These are phyloP conservation scores for Macrophomina pseudophaseolina DNA, from an alignment of 2,329 filamentous ascomycete genomes.

Conservation along the genomic window DNA sequence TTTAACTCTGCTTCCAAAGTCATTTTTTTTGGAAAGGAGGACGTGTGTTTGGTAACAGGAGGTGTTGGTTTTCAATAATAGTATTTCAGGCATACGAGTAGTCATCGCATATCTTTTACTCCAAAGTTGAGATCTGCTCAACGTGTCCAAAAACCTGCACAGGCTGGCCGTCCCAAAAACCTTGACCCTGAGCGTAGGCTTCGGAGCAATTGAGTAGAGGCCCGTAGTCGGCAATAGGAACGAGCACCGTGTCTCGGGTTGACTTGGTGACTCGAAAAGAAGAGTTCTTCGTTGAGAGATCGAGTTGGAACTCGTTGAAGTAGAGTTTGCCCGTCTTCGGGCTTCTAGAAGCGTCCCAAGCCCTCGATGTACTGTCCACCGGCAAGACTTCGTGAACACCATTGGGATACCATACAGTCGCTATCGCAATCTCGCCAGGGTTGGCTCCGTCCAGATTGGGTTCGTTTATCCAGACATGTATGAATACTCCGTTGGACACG, in stretches of 20 bases:
- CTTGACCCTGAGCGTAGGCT: neutral
- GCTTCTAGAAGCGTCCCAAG: neutral
- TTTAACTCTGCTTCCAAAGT: no score
- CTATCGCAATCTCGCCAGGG: neutral
- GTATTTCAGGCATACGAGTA: no score
- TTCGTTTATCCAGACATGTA: neutral
- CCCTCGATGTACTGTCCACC: neutral
- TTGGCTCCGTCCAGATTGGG: neutral
- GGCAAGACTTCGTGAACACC: neutral
- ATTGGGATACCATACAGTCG: neutral
- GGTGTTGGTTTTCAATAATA: no score
- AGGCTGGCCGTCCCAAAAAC: neutral
- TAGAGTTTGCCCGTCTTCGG: neutral
- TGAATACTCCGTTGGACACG: neutral
- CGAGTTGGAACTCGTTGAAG: neutral
- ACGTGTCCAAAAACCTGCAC: neutral
- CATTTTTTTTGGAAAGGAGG: no score
- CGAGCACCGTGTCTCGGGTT: neutral
- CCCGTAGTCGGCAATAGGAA: neutral
- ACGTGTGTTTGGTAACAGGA: no score
- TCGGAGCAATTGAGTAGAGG: neutral
- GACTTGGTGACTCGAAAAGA: neutral
- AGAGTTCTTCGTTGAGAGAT: neutral
- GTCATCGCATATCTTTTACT: neutral
- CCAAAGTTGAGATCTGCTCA: constrained; percentile 1